These are phyloP conservation scores for Penicillium cataractarum DNA, from an alignment of 495 filamentous ascomycete genomes.

Conservation along the genomic window DNA sequence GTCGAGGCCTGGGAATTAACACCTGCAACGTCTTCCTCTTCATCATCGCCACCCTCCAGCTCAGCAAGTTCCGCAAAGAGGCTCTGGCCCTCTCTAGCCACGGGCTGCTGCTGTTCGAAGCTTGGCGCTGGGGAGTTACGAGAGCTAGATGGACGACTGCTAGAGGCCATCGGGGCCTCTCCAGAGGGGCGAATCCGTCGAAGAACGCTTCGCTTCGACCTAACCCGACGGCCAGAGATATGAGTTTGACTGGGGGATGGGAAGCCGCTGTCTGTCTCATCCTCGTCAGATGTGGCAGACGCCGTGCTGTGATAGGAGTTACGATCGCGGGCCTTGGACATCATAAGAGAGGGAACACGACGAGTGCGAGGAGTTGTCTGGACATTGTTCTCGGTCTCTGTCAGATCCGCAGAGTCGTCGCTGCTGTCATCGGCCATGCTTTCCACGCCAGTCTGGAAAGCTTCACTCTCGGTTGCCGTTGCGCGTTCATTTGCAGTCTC, in stretches of 20 bases:
- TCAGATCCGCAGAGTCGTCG: conserved; percentile 65
- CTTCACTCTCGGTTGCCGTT: conserved; percentile 81
- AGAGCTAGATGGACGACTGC: conserved; percentile 52
- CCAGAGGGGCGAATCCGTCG: conserved; percentile 67
- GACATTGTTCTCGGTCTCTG: conserved; percentile 78
- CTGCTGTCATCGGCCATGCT: conserved; percentile 78
- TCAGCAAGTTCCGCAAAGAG: conserved; percentile 89
- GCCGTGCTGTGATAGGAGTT: conserved; percentile 84
- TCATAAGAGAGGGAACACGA: conserved; percentile 40
- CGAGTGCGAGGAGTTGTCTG: conserved; percentile 49
- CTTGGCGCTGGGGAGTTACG: conserved; percentile 55
- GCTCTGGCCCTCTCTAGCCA: conserved; percentile 68
- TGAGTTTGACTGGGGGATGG: conserved; percentile 66
- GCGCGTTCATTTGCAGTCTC: conserved; percentile 78
- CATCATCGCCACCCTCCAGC: conserved; percentile 69
- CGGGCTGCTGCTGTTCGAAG: conserved; percentile 46
- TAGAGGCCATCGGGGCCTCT: conserved; percentile 60
- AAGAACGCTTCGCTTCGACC: conserved; percentile 63
- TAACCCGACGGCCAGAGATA: conserved; percentile 70
- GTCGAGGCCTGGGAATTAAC: conserved; percentile 55
- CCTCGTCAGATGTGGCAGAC: conserved; percentile 83
- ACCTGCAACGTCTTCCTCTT: conserved; percentile 59
- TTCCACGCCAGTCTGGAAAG: conserved; percentile 89
- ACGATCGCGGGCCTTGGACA: conserved; percentile 57
- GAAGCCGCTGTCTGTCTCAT: conserved; percentile 54